These are phyloP conservation scores for Cercospora sesami DNA, from an alignment of 2,329 filamentous ascomycete genomes.

Conservation along the genomic window DNA sequence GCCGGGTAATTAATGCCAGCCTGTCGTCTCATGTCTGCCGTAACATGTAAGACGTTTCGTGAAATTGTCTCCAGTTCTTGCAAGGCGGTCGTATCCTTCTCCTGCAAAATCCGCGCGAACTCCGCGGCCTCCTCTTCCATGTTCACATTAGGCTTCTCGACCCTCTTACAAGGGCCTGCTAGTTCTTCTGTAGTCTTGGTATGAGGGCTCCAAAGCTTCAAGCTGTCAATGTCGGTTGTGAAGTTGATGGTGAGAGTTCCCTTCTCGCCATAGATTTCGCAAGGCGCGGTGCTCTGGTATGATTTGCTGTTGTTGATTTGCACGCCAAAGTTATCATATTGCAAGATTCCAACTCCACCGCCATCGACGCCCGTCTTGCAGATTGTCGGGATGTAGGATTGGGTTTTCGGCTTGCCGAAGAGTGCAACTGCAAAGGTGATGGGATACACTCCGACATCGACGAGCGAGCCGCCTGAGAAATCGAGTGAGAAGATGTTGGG, in stretches of 20 bases:
- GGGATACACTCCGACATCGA: constrained; percentile 53
- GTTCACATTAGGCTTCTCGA: constrained; percentile 45
- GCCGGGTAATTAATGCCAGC: constrained; percentile 48
- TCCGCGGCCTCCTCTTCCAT: constrained; percentile 51
- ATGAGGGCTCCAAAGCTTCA: constrained; percentile 46
- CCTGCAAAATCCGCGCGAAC: constrained; percentile 47
- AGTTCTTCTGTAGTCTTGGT: constrained; percentile 47
- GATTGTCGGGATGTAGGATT: constrained; percentile 47
- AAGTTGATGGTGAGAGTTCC: constrained; percentile 48
- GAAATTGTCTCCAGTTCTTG: constrained; percentile 45
- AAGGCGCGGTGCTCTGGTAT: constrained; percentile 47
- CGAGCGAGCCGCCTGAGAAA: constrained; percentile 49
- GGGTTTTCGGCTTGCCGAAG: constrained; percentile 47
- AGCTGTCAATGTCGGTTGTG: constrained; percentile 48
- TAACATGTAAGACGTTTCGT: constrained; percentile 45
- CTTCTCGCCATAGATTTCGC: constrained; percentile 52
- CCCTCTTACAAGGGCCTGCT: constrained; percentile 36
- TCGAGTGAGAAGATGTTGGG: constrained; percentile 53
- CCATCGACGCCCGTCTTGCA: constrained; percentile 50
- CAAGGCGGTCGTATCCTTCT: constrained; percentile 42
- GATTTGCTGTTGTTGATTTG: constrained; percentile 48
- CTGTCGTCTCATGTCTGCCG: constrained; percentile 47
- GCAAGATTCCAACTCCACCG: constrained; percentile 47
- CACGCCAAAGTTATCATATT: constrained; percentile 49
- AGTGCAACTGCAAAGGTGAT: constrained; percentile 50